Conservation (phyloP, 352 stramenopile genomes). For the Blastocystis hominis region DNA sequence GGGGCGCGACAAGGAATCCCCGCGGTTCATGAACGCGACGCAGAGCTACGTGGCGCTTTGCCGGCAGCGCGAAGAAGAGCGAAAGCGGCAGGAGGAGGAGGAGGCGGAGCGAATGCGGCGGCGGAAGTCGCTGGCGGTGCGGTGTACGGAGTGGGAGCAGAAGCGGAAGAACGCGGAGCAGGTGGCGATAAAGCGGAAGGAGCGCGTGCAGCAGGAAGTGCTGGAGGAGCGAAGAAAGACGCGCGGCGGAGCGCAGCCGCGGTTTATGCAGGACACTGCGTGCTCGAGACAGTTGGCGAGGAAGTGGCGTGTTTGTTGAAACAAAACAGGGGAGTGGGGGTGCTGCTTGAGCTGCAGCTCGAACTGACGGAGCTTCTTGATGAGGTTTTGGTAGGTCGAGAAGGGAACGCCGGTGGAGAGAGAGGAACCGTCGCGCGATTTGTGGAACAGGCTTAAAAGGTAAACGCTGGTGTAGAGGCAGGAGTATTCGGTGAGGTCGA, state of each 20-base stretch:
- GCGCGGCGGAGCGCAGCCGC: neutral
- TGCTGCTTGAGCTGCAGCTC: slow-evolving; percentile 22
- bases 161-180: neutral
- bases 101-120: neutral
- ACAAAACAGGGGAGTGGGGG: slow-evolving; percentile 27
- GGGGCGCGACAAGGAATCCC: neutral
- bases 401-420: neutral
- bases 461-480: slow-evolving; percentile 39
- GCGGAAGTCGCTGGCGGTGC: neutral
- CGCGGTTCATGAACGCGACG: slow-evolving; percentile 10
- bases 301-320: neutral
- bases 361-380: slow-evolving; percentile 50
- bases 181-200: neutral
- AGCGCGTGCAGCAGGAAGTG: neutral
- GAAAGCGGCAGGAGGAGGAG: neutral
- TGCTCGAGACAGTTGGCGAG: neutral
- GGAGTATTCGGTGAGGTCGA: slow-evolving; percentile 47
- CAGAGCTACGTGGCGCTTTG: neutral
- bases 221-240: neutral
- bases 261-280: neutral
- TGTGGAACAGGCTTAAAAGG: slow-evolving; percentile 18
- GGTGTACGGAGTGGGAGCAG: neutral
- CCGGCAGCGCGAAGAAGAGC: neutral
- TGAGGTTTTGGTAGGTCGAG: slow-evolving; percentile 15
- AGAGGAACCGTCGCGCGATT: neutral